Conservation (phyloP, 2,329 filamentous ascomycete species). For the Penicillium occitanis region DNA sequence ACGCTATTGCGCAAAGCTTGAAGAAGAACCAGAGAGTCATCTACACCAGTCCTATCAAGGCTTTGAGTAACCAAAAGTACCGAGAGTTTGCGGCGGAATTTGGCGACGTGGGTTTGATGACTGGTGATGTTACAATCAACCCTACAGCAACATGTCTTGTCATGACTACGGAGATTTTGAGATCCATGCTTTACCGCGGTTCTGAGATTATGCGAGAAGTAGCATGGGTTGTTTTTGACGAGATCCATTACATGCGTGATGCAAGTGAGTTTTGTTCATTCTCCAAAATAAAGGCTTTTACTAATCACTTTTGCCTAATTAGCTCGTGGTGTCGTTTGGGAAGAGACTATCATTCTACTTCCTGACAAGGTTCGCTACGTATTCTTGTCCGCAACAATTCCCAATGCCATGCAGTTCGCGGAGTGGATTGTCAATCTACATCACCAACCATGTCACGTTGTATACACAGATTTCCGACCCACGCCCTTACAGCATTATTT, state of each 20-base stretch:
- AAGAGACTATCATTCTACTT: constrained; percentile 96
- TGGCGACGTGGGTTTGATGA: constrained; percentile 97
- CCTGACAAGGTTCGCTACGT: constrained; percentile 99
- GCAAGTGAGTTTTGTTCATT: constrained; percentile 52
- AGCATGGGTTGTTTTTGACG: constrained; percentile 96
- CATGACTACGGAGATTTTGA: constrained; percentile 99
- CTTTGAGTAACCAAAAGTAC: constrained; percentile 97
- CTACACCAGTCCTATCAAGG: constrained; percentile 99
- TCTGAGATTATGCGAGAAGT: constrained; percentile 99
- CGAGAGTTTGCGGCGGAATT: constrained; percentile 94
- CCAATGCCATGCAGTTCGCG: constrained; percentile 98
- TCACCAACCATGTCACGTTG: constrained; percentile 95
- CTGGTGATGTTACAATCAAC: constrained; percentile 98
- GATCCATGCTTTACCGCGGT: constrained; percentile 96
- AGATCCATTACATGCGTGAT: constrained; percentile 98
- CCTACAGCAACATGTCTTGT: constrained; percentile 96
- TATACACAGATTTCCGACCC: constrained; percentile 97
- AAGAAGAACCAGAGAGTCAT: constrained; percentile 98
- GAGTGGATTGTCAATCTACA: constrained; percentile 99
- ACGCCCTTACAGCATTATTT: constrained; percentile 98
- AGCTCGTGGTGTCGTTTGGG: constrained; percentile 93
- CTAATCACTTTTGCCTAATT: constrained; percentile 24
- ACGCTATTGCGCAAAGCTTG: constrained; percentile 94
- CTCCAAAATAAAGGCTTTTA: not conserved
- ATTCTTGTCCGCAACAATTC: constrained; percentile 96